These are phyloP conservation scores for Coniochaeta sp. DNA, from an alignment of 2,329 filamentous ascomycete genomes.

Conservation along the genomic window DNA sequence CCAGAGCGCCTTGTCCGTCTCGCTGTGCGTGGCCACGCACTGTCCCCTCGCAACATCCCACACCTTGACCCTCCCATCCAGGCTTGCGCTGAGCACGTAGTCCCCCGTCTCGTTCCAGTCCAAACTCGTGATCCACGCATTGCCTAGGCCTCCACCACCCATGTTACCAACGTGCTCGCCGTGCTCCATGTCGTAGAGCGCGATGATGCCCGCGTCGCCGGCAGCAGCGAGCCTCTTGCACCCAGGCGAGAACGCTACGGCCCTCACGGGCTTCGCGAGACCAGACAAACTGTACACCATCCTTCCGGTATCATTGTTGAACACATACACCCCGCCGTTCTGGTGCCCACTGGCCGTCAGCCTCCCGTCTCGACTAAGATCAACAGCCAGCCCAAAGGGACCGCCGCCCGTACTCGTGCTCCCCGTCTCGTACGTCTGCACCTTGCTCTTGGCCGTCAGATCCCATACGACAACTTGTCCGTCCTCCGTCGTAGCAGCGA, in stretches of 20 bases:
- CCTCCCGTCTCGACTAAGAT: constrained; percentile 70
- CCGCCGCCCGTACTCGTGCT: constrained; percentile 36
- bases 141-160: constrained; percentile 29
- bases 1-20: constrained; percentile 82
- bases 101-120: constrained; percentile 94
- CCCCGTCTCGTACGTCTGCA: constrained; percentile 72
- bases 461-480: constrained; percentile 90
- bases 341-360: constrained; percentile 90
- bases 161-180: constrained; percentile 90
- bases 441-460: constrained; percentile 41
- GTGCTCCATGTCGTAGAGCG: constrained; percentile 84
- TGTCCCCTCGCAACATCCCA: constrained; percentile 81
- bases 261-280: constrained; percentile 77
- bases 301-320: constrained; percentile 83
- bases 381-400: constrained; percentile 84
- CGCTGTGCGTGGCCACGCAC: constrained; percentile 90
- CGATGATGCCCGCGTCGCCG: constrained; percentile 82
- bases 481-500: constrained; percentile 83
- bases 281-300: constrained; percentile 81
- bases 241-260: constrained; percentile 81
- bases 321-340: constrained; percentile 86
- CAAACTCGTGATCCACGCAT: constrained; percentile 77
- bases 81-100: constrained; percentile 78
- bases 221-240: constrained; percentile 80
- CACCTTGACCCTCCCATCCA: constrained; percentile 92